Conservation (phyloP, 345 rosid genomes). For the Carallia pectinifolia region DNA sequence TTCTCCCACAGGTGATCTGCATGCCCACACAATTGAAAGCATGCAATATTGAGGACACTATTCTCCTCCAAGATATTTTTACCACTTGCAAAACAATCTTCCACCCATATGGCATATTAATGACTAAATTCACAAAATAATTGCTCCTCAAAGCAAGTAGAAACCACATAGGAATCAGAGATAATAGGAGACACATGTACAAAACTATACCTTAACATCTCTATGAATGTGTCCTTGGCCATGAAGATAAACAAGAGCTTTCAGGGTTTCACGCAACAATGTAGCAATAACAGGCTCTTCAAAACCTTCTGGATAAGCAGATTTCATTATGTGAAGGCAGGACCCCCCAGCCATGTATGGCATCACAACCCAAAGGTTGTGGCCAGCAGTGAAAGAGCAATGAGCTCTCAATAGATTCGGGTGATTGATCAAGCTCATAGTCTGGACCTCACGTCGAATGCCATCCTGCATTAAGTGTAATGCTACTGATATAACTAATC, state of each 20-base stretch:
- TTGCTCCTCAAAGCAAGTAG: background rate
- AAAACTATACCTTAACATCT: constrained; percentile 77
- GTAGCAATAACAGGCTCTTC: constrained; percentile 93
- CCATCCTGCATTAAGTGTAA: constrained; percentile 70
- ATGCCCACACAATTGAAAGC: background rate
- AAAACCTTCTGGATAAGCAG: constrained; percentile 78
- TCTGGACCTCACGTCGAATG: constrained; percentile 91
- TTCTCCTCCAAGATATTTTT: background rate
- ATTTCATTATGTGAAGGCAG: constrained; percentile 92
- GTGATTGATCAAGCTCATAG: constrained; percentile 87
- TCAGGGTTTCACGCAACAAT: constrained; percentile 80
- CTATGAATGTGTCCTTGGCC: constrained; percentile 92
- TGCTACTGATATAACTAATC: background rate
- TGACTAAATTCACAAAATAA: background rate
- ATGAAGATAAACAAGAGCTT: constrained; percentile 96
- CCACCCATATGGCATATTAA: background rate
- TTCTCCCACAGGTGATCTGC: background rate
- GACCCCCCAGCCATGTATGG: constrained; percentile 99
- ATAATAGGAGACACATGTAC: background rate
- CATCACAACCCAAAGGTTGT: constrained; percentile 96
- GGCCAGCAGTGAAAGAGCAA: constrained; percentile 83
- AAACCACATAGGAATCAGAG: background rate
- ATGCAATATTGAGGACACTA: background rate
- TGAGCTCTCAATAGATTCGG: constrained; percentile 78
- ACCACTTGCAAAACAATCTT: background rate